These are phyloP conservation scores for Dryas integrifolia DNA, from an alignment of 331 rosid species.

Conservation along the genomic window DNA sequence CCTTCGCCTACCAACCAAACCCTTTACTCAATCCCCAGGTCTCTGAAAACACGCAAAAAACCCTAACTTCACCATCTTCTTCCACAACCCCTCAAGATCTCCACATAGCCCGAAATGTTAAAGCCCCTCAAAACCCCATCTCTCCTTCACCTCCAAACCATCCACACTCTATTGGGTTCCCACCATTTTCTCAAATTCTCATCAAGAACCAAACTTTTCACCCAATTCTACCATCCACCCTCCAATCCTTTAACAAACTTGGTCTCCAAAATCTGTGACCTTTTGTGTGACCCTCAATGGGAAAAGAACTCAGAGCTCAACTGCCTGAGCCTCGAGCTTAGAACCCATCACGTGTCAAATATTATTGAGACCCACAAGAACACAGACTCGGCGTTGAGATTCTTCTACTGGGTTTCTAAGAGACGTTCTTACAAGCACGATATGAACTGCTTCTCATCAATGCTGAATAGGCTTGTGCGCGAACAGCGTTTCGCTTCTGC, in stretches of 20 bases:
- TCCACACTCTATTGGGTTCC: slow-evolving; percentile 25
- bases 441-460: slow-evolving; percentile 33
- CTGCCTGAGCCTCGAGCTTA: slow-evolving; percentile 26
- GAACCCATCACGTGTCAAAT: slow-evolving; percentile 27
- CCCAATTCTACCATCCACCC: neutral
- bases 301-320: slow-evolving; percentile 31
- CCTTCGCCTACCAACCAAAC: slow-evolving; percentile 1
- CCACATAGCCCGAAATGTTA: slow-evolving; percentile 28
- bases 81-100: slow-evolving; percentile 8
- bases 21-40: slow-evolving; percentile 9
- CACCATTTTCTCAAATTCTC: slow-evolving; percentile 23
- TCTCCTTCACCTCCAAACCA: slow-evolving; percentile 9
- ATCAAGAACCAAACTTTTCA: slow-evolving; percentile 23
- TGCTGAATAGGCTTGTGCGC: slow-evolving; percentile 37
- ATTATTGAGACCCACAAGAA: slow-evolving; percentile 31
- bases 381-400: slow-evolving; percentile 38
- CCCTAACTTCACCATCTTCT: slow-evolving; percentile 9
- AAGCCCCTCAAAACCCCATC: slow-evolving; percentile 34
- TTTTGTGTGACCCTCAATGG: slow-evolving; percentile 36
- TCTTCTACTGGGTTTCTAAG: slow-evolving; percentile 42
- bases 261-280: slow-evolving; percentile 29
- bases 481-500: slow-evolving; percentile 31
- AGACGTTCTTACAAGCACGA: slow-evolving; percentile 28
- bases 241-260: slow-evolving; percentile 19
- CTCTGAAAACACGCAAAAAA: slow-evolving; percentile 11